These are phyloP conservation scores for Spergularia azorica DNA, from an alignment of 179 eudicot species.

Conservation along the genomic window DNA sequence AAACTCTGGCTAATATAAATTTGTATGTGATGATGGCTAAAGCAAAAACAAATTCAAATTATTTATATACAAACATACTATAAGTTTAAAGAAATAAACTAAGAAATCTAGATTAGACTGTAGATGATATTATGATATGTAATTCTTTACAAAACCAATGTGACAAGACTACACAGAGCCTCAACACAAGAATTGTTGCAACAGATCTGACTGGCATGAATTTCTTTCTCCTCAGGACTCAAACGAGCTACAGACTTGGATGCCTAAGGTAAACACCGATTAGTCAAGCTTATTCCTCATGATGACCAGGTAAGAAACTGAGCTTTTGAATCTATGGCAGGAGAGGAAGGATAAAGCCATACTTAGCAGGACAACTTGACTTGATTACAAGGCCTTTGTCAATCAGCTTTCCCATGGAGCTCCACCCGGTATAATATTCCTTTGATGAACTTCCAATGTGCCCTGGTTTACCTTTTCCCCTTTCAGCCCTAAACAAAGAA, in stretches of 20 bases:
- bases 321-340: neutral
- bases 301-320: too few relatives aligned
- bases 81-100: too few relatives aligned
- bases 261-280: too few relatives aligned
- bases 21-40: neutral
- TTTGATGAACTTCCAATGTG: constrained; percentile 78
- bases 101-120: too few relatives aligned
- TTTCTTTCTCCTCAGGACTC: too few relatives aligned
- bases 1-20: neutral
- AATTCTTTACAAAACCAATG: too few relatives aligned
- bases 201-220: too few relatives aligned
- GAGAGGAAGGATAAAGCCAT: constrained; percentile 34
- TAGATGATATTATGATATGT: too few relatives aligned
- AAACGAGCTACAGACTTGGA: too few relatives aligned
- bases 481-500: constrained; percentile 67
- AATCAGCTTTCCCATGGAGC: constrained; percentile 73
- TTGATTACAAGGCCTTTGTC: constrained; percentile 75
- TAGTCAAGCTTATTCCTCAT: too few relatives aligned
- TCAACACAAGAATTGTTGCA: too few relatives aligned
- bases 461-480: constrained; percentile 73
- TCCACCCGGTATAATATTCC: constrained; percentile 99
- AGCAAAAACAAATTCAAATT: neutral
- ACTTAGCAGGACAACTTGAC: constrained; percentile 94
- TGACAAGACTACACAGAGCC: too few relatives aligned
- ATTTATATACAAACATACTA: neutral